A percentile compares a stretch with the other conserved stretches of the same genome.
These are phyloP conservation scores for Populus hybrid DNA, from an alignment of 441 rosid genomes.

Conservation along the genomic window DNA sequence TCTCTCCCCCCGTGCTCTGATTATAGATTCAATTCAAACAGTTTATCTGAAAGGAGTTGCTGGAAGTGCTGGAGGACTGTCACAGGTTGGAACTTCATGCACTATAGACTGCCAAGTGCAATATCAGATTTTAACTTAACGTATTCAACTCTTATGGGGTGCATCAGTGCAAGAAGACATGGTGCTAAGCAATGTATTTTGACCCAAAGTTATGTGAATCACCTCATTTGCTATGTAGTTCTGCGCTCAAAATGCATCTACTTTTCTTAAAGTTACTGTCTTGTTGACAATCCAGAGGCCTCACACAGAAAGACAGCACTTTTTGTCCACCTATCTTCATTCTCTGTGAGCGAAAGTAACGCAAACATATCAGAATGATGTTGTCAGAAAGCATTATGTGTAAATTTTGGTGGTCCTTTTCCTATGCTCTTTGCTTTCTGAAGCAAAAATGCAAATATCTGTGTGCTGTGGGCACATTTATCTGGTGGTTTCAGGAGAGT, in stretches of 20 bases:
- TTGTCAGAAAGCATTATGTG: not conserved
- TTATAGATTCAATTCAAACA: slow-evolving; percentile 63
- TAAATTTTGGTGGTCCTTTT: not conserved
- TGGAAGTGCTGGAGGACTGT: slow-evolving; percentile 76
- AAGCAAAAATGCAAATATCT: not conserved
- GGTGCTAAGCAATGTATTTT: slow-evolving; percentile 6
- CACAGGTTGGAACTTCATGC: slow-evolving; percentile 51
- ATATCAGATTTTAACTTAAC: not conserved
- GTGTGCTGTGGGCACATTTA: not conserved
- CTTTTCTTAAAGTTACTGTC: not conserved
- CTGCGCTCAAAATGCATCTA: not conserved
- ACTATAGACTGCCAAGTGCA: not conserved
- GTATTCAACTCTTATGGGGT: not conserved
- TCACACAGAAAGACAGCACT: not conserved
- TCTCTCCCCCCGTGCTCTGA: slow-evolving; percentile 67
- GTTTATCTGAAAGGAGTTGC: slow-evolving; percentile 40
- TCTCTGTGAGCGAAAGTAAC: not conserved
- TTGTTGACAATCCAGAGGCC: not conserved
- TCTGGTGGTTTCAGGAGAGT: not conserved
- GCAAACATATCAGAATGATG: not conserved
- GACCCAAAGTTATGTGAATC: not conserved
- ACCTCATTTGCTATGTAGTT: not conserved
- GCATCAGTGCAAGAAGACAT: not conserved
- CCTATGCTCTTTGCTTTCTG: too few relatives aligned
- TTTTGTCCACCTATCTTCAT: not conserved